phyloP scores from a whole-genome alignment of 768 basidiomycete species.

The Arthromyces matolae region DNA sequence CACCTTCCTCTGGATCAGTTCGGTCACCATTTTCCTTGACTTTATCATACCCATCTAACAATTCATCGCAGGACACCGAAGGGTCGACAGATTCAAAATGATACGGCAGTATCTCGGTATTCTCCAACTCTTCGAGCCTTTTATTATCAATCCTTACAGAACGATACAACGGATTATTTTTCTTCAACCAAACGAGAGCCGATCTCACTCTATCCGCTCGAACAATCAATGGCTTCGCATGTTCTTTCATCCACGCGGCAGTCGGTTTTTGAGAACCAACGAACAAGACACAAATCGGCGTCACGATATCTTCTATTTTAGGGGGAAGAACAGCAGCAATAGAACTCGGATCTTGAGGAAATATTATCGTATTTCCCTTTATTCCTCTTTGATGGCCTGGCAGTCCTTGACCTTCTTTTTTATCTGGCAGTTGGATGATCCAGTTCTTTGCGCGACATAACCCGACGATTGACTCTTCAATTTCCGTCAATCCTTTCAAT shows the following conservation, averaged over 20 bases:
- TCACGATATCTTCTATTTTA: no score
- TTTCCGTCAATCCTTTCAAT: background rate
- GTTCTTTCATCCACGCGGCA: background rate
- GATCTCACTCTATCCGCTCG: background rate
- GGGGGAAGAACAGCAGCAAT: no score
- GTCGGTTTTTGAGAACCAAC: background rate
- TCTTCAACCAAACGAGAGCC: background rate
- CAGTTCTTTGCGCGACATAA: slow-evolving; percentile 32
- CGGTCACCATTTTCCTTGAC: background rate
- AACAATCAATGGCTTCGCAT: background rate
- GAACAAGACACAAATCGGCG: background rate
- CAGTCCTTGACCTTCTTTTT: background rate
- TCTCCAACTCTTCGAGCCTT: background rate
- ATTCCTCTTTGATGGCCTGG: no score
- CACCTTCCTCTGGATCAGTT: no score
- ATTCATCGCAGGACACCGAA: no score
- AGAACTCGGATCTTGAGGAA: no score
- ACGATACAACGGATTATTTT: background rate
- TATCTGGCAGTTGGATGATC: slow-evolving; percentile 32
- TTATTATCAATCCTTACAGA: background rate
- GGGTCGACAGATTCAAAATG: background rate
- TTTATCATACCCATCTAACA: background rate
- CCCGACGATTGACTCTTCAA: slow-evolving; percentile 26
- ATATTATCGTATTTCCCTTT: no score
- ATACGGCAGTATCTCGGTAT: background rate